phyloP scores from a whole-genome alignment of 345 rosid species.

The Hypericum androsaemum region DNA sequence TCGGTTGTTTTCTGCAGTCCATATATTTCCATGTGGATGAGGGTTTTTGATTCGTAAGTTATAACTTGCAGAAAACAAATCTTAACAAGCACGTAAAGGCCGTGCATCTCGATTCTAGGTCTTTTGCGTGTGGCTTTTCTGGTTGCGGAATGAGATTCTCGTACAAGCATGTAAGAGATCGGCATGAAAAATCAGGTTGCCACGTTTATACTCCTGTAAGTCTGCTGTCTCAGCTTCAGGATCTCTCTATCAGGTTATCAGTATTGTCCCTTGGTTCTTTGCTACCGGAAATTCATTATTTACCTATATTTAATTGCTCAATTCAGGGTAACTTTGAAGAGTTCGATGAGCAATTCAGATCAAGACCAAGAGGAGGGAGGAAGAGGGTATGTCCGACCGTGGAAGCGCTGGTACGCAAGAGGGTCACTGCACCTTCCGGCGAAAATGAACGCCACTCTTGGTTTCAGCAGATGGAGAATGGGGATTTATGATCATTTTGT shows the following conservation, averaged over 20 bases:
- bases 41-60: too few relatives aligned
- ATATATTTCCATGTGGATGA: background rate
- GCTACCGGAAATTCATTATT: background rate
- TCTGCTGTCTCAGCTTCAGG: background rate
- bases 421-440: conserved; percentile 32
- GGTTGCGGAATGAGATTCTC: conserved; percentile 65
- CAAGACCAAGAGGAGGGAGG: conserved; percentile 74
- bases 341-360: conserved; percentile 49
- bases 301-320: background rate
- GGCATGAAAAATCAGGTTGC: conserved; percentile 50
- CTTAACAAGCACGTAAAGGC: conserved; percentile 57
- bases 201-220: conserved; percentile 57
- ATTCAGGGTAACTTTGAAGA: conserved; percentile 69
- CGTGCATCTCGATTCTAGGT: conserved; percentile 43
- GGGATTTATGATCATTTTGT: too few relatives aligned
- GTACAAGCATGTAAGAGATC: conserved; percentile 70
- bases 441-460: background rate
- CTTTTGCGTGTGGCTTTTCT: conserved; percentile 44
- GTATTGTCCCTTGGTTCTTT: background rate
- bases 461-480: too few relatives aligned
- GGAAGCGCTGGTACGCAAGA: conserved; percentile 54
- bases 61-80: conserved; percentile 49
- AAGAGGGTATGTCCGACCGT: conserved; percentile 49
- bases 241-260: background rate
- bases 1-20: background rate